These are phyloP conservation scores for Aspergillus tubingensis DNA, from an alignment of 2,329 filamentous ascomycete genomes.

Conservation along the genomic window DNA sequence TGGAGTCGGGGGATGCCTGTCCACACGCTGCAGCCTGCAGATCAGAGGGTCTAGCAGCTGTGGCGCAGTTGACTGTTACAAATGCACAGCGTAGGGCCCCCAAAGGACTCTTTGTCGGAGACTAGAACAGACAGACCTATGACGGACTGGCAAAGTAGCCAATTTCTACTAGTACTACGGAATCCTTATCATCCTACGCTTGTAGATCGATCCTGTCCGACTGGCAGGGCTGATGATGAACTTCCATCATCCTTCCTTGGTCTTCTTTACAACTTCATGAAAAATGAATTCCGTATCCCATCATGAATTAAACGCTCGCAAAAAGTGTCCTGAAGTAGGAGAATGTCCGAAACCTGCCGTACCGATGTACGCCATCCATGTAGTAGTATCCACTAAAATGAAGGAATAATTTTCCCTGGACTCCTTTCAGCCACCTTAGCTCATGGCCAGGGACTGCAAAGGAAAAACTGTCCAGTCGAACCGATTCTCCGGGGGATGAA, in stretches of 20 bases:
- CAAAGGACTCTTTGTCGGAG: background rate
- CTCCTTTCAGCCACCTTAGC: background rate
- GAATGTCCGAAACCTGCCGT: conserved; percentile 11
- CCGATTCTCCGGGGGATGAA: background rate
- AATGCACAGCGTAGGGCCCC: background rate
- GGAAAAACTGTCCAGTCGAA: background rate
- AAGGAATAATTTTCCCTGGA: background rate
- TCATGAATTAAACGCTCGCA: conserved; percentile 20
- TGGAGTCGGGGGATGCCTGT: background rate
- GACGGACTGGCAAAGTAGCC: background rate
- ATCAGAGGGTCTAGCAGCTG: background rate
- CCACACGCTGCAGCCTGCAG: background rate
- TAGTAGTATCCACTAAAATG: background rate
- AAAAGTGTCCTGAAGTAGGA: conserved; percentile 18
- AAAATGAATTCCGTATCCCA: conserved; percentile 19
- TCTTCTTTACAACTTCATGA: background rate
- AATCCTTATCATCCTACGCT: no score
- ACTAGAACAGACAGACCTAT: background rate
- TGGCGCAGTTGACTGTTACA: conserved; percentile 2
- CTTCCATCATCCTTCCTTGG: background rate
- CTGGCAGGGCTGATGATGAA: background rate
- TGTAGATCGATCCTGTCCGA: no score
- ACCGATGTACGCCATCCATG: conserved; percentile 2
- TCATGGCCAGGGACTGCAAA: background rate
- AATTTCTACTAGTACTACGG: background rate